phyloP scores from a whole-genome alignment of 371 early-diverging fungal species.

The Choanephora cucurbitarum region DNA sequence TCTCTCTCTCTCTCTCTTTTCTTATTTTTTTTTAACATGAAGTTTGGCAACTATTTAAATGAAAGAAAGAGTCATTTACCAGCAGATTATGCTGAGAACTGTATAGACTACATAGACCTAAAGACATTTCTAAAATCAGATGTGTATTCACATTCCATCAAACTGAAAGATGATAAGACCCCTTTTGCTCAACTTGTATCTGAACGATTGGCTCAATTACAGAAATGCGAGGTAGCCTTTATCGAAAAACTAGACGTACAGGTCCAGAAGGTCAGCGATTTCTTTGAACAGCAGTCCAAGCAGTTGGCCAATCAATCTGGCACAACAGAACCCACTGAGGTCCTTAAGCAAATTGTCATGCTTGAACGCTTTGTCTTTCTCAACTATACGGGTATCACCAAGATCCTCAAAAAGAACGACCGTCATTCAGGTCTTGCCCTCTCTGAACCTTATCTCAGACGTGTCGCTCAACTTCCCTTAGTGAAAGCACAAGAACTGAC shows the following conservation, averaged over 20 bases:
- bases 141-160: conserved; percentile 41
- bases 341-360: conserved; percentile 50
- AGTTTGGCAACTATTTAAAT: conserved; percentile 73
- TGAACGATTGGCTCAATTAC: conserved; percentile 46
- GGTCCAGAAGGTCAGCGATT: conserved; percentile 54
- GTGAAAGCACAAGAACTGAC: conserved; percentile 63
- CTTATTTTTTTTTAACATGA: conserved; percentile 48
- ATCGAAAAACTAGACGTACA: conserved; percentile 61
- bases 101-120: conserved; percentile 64
- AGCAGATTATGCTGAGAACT: conserved; percentile 56
- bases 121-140: conserved; percentile 63
- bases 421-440: conserved; percentile 70
- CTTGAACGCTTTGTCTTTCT: conserved; percentile 63
- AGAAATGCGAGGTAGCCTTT: conserved; percentile 57
- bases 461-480: conserved; percentile 63
- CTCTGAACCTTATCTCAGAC: conserved; percentile 73
- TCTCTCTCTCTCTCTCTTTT: not conserved
- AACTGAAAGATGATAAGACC: conserved; percentile 20
- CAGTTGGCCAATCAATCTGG: conserved; percentile 33
- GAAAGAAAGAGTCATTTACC: conserved; percentile 67
- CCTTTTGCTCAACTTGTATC: conserved; percentile 50
- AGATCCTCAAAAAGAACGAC: conserved; percentile 72
- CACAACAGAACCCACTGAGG: conserved; percentile 15
- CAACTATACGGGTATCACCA: conserved; percentile 66
- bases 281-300: conserved; percentile 44